Conservation (phyloP, 208 protist genomes). For the Acanthamoeba castellanii region DNA sequence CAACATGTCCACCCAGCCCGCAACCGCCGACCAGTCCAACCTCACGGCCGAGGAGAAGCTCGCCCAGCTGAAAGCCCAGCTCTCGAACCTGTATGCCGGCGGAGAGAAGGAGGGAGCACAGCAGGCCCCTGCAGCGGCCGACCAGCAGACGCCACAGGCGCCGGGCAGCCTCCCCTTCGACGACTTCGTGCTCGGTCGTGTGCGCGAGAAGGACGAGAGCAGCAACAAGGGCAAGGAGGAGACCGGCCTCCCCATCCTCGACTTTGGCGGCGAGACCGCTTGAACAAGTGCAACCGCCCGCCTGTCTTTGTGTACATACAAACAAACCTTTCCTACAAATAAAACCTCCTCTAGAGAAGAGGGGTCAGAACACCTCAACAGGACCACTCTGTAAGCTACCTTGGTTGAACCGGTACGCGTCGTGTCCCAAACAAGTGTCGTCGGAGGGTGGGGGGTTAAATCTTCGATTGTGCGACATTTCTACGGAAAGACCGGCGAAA, state of each 20-base stretch:
- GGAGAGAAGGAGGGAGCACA: not conserved
- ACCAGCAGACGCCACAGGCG: not conserved
- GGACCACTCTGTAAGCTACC: not conserved
- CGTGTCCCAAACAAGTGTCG: not conserved
- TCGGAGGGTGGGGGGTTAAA: not conserved
- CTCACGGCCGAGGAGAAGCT: conserved; percentile 15
- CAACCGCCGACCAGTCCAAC: not conserved
- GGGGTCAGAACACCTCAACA: not conserved
- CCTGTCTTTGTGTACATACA: not conserved
- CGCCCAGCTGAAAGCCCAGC: conserved; percentile 13
- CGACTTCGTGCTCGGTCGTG: conserved; percentile 30
- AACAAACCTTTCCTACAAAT: not conserved
- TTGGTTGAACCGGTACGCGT: not conserved
- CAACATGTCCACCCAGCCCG: not conserved
- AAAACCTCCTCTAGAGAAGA: not conserved
- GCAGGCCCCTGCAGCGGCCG: not conserved
- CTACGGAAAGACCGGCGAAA: not conserved
- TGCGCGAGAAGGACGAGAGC: conserved; percentile 12
- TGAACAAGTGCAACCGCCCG: not conserved
- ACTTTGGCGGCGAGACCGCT: conserved; percentile 43
- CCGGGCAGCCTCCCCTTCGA: conserved; percentile 36
- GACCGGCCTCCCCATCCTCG: not conserved
- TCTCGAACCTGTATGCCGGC: not conserved
- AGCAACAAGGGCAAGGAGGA: not conserved
- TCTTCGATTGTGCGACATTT: not conserved